These are phyloP conservation scores for Epichloe coenophiala DNA, from an alignment of 2,329 filamentous ascomycete genomes.

Conservation along the genomic window DNA sequence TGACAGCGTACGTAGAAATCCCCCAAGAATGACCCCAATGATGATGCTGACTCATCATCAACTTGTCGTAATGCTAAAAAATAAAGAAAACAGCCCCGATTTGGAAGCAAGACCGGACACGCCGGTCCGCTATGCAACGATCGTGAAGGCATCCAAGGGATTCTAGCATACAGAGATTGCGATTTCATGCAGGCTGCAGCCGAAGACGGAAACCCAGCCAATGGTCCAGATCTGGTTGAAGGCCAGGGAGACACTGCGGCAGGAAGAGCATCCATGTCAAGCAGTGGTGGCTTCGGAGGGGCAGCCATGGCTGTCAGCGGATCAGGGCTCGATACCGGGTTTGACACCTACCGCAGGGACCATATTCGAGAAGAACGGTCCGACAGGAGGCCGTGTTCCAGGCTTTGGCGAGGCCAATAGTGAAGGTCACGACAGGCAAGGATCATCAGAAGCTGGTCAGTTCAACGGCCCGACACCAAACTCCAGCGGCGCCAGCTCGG, in stretches of 20 bases:
- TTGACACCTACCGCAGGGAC: constrained; percentile 21
- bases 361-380: constrained; percentile 21
- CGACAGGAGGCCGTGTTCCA: constrained; percentile 12
- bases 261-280: not conserved
- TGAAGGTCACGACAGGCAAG: constrained; percentile 32
- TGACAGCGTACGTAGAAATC: constrained; percentile 32
- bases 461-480: constrained; percentile 47
- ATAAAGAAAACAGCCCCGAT: not conserved
- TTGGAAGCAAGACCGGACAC: constrained; percentile 1
- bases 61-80: not conserved
- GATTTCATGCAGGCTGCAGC: constrained; percentile 26
- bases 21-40: no score
- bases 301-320: constrained; percentile 25
- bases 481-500: constrained; percentile 30
- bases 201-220: constrained; percentile 27
- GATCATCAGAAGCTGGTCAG: constrained; percentile 34
- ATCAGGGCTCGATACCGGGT: constrained; percentile 23
- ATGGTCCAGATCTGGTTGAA: constrained; percentile 26
- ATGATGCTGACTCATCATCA: no score
- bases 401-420: constrained; percentile 31
- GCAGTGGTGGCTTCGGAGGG: constrained; percentile 6
- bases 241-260: constrained; percentile 13
- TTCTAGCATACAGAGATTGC: constrained; percentile 30
- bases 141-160: constrained; percentile 24
- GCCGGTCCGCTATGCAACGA: constrained; percentile 19